phyloP scores from a whole-genome alignment of 164 flowering plant genomes.

The Stephania japonica region DNA sequence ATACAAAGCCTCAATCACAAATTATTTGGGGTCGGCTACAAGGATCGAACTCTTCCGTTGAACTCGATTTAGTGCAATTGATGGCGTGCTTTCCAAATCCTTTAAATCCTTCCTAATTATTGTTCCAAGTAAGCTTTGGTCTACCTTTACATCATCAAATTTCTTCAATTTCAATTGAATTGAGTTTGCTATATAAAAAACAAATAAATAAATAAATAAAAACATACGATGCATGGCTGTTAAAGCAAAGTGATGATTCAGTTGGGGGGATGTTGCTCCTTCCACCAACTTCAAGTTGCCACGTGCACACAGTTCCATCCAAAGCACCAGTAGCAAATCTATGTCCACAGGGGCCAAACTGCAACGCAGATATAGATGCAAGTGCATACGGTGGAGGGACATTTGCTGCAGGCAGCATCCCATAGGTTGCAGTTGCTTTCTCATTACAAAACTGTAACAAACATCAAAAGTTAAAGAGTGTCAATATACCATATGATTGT shows the following conservation, averaged over 20 bases:
- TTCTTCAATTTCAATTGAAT: no score
- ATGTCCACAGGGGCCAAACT: conserved; percentile 84
- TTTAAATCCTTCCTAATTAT: no score
- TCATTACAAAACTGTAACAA: conserved; percentile 80
- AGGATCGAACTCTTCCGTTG: no score
- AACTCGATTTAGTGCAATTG: no score
- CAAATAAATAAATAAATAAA: not conserved
- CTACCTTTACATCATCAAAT: no score
- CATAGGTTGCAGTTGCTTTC: conserved; percentile 94
- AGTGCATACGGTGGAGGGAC: conserved; percentile 94
- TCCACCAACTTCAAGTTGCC: conserved; percentile 99
- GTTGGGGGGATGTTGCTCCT: conserved; percentile 77
- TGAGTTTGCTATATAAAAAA: no score
- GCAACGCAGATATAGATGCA: conserved; percentile 84
- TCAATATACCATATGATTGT: no score
- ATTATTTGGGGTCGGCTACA: no score
- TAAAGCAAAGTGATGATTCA: conserved; percentile 84
- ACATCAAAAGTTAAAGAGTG: no score
- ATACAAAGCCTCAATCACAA: no score
- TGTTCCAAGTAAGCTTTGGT: no score
- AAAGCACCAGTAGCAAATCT: conserved; percentile 83
- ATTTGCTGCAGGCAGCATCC: conserved; percentile 94
- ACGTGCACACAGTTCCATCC: conserved; percentile 95
- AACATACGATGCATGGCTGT: conserved; percentile 72
- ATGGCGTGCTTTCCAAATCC: no score